These are phyloP conservation scores for Entomortierella chlamydospora DNA, from an alignment of 192 early-diverging fungal species.

Conservation along the genomic window DNA sequence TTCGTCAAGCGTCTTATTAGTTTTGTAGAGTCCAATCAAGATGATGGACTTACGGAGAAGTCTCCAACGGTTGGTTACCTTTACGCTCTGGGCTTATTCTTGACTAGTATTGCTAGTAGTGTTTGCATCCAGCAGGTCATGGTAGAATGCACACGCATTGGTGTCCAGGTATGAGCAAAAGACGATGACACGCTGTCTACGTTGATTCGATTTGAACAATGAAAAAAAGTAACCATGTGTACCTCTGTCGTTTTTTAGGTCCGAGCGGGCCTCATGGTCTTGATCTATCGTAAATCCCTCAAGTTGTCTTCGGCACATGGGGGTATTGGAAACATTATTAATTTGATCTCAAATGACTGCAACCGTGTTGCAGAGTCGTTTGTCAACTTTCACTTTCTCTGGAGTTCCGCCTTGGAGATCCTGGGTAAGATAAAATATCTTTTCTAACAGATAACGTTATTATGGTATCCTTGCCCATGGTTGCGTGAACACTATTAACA, in stretches of 20 bases:
- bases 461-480: no score
- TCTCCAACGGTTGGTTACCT: constrained; percentile 56
- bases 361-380: constrained; percentile 76
- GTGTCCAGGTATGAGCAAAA: constrained; percentile 51
- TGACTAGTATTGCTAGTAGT: constrained; percentile 57
- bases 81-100: constrained; percentile 69
- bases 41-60: neutral
- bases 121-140: constrained; percentile 56
- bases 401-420: constrained; percentile 65
- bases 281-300: constrained; percentile 80
- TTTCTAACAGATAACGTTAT: neutral
- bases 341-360: constrained; percentile 78
- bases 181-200: neutral
- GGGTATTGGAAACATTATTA: constrained; percentile 76
- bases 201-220: neutral
- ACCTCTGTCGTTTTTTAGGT: no score
- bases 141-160: constrained; percentile 57
- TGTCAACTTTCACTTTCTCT: constrained; percentile 78
- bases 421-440: constrained; percentile 32
- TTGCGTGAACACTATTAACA: neutral
- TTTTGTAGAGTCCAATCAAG: constrained; percentile 44
- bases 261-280: constrained; percentile 78
- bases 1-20: constrained; percentile 62
- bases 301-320: constrained; percentile 69
- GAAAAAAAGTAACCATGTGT: no score